phyloP scores from a whole-genome alignment of 306 rosid species.

The Gleditsia sinensis region DNA sequence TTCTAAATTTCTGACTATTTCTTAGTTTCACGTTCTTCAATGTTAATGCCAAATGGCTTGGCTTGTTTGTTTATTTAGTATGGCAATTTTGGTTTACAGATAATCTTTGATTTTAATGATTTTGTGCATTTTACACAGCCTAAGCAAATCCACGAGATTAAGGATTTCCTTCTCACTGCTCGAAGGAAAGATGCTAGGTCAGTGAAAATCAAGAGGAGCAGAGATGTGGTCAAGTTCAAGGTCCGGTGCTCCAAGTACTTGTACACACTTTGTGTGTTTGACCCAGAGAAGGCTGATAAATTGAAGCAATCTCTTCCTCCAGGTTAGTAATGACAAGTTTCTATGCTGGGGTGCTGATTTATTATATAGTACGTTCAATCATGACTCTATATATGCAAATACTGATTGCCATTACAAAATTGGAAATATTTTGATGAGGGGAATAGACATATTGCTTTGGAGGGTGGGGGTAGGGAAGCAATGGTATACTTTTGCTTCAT shows the following conservation, averaged over 20 bases:
- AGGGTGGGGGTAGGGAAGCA: no score
- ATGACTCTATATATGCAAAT: not conserved
- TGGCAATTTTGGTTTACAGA: not conserved
- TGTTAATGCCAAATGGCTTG: not conserved
- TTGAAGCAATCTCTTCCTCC: slow-evolving; percentile 97
- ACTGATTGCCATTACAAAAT: no score
- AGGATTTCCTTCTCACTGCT: slow-evolving; percentile 88
- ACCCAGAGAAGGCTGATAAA: slow-evolving; percentile 75
- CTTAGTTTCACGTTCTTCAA: not conserved
- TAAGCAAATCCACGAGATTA: slow-evolving; percentile 88
- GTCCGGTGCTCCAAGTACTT: slow-evolving; percentile 87
- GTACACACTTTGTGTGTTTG: slow-evolving; percentile 81
- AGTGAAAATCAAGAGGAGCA: slow-evolving; percentile 77
- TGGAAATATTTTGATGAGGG: no score
- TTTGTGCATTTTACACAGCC: slow-evolving; percentile 44
- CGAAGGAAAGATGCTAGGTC: slow-evolving; percentile 83
- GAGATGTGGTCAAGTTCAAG: slow-evolving; percentile 82
- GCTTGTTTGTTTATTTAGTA: not conserved
- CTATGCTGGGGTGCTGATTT: no score
- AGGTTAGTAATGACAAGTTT: slow-evolving; percentile 29
- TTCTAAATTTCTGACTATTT: no score
- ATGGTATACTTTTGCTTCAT: no score
- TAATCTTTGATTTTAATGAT: not conserved
- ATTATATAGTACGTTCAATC: no score
- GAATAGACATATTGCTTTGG: no score